Evolutionary conservation across 2,329 filamentous ascomycete genomes (phyloP), one percentile per base, ranked within the genome.

Genomic region (Ramularia collo-cygni): DNA sequence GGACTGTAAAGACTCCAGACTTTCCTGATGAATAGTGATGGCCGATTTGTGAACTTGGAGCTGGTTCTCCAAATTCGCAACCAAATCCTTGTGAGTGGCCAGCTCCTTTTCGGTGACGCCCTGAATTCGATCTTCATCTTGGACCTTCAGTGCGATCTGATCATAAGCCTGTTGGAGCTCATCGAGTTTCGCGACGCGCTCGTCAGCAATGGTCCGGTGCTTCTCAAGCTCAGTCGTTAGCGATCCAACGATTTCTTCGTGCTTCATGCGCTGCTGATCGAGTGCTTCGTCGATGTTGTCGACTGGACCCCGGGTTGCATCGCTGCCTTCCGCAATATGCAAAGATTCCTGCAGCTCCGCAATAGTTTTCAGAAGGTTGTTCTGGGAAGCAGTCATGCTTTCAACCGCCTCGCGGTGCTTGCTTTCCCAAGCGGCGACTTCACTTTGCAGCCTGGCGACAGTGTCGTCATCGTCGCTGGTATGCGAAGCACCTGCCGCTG

Each of bases 191-290:
- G 74, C 60, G 9, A 79, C 70, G 53, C 89, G 85, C 50, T 69
- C 73, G 47, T 75, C 74, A 53, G 93, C 81, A 27, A 84, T 76
- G 3, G 74, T 67, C 65, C 85, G 89, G 65, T 94, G 88, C 57
- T 87, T 80, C 37, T 89, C 79, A 38, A 95, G 81, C 58, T 94
- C 82, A 43, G 66, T 72, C 47, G 84, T 83, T 29, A 95, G 65
- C 15, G 66, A 58, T 38, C 72, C 69, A 8, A 79, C 64, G 15
- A 72, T 70, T 27, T 74, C 69, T 43, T 79, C 69, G 16, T 70
- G 66, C 48, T 64, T 63, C 4, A 52, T 28, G 12, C 61, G 60
- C 55, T 70, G 66, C 38, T 64, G 54, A 30, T 67, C 62, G 6
- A 69, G 52, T 32, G 54, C 53, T 16, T 43, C 42, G 4, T 33